Percentiles rank a stretch among this genome's conserved stretches.
Conservation (phyloP, 225 moss, liverwort and hornwort species). For the Climacium dendroides region DNA sequence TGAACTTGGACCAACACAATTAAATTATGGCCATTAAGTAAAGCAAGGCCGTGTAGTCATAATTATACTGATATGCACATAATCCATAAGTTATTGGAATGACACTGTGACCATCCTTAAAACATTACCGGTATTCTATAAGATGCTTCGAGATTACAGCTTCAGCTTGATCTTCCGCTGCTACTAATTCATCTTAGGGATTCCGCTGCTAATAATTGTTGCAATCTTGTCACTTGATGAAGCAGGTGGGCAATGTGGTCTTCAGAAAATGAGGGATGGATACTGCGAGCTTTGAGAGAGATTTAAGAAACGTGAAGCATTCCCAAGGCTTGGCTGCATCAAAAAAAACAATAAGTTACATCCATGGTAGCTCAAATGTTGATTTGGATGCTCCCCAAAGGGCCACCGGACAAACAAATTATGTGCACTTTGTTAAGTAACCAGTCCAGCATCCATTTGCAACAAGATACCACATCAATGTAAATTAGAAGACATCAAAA, state of each 20-base stretch:
- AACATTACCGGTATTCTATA: not conserved
- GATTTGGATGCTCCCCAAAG: not conserved
- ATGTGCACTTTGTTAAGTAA: not conserved
- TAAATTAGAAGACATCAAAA: not conserved
- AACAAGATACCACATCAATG: not conserved
- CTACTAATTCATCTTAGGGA: not conserved
- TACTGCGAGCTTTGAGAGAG: not conserved
- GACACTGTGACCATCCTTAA: not conserved
- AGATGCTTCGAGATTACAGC: not conserved
- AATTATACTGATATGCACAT: too few relatives aligned
- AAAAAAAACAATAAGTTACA: not conserved
- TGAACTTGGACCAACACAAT: not conserved
- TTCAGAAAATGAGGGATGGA: not conserved
- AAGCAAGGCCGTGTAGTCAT: too few relatives aligned
- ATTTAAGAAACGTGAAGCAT: not conserved
- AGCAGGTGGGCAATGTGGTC: not conserved
- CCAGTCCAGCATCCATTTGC: not conserved
- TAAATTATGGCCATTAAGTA: not conserved
- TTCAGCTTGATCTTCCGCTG: not conserved
- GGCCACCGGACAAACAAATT: not conserved
- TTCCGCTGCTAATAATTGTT: not conserved
- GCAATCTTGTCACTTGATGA: not conserved
- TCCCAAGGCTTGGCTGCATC: not conserved
- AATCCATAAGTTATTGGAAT: too few relatives aligned
- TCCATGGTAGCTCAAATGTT: not conserved